Conservation (phyloP, 495 filamentous ascomycete genomes). For the Glarea lozoyensis region DNA sequence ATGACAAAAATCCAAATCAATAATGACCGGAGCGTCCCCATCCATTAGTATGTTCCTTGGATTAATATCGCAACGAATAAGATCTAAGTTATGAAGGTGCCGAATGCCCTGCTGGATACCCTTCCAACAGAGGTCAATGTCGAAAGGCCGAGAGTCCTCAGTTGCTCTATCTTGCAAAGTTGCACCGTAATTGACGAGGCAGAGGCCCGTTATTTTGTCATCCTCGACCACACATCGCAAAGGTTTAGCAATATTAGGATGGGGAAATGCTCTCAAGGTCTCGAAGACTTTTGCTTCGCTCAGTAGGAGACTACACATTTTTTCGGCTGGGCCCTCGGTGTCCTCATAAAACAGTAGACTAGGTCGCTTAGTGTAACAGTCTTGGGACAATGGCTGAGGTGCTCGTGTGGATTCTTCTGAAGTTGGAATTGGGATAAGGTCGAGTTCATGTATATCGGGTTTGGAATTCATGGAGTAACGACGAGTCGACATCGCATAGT, state of each 20-base stretch:
- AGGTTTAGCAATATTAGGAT: slow-evolving; percentile 1
- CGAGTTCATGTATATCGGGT: slow-evolving; percentile 1
- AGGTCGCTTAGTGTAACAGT: slow-evolving; percentile 3
- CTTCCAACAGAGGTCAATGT: slow-evolving; percentile 5
- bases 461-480: slow-evolving; percentile 1
- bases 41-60: slow-evolving; percentile 26
- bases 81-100: slow-evolving; percentile 22
- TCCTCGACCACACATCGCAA: not conserved
- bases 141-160: slow-evolving; percentile 2
- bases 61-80: slow-evolving; percentile 25
- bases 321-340: not conserved
- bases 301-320: slow-evolving; percentile 1
- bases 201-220: slow-evolving; percentile 2
- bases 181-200: not conserved
- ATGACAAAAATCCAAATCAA: slow-evolving; percentile 34
- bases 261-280: slow-evolving; percentile 2
- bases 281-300: slow-evolving; percentile 1
- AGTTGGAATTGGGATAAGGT: slow-evolving; percentile 3
- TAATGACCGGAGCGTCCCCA: slow-evolving; percentile 25
- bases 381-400: not conserved
- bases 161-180: not conserved
- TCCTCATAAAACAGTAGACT: too few species aligned
- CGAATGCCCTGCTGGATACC: slow-evolving; percentile 21
- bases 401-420: slow-evolving; percentile 1
- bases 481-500: slow-evolving; percentile 1